Base-by-base conservation (phyloP, 2,329 filamentous ascomycete genomes). In the Exophiala dermatitidis region DNA sequence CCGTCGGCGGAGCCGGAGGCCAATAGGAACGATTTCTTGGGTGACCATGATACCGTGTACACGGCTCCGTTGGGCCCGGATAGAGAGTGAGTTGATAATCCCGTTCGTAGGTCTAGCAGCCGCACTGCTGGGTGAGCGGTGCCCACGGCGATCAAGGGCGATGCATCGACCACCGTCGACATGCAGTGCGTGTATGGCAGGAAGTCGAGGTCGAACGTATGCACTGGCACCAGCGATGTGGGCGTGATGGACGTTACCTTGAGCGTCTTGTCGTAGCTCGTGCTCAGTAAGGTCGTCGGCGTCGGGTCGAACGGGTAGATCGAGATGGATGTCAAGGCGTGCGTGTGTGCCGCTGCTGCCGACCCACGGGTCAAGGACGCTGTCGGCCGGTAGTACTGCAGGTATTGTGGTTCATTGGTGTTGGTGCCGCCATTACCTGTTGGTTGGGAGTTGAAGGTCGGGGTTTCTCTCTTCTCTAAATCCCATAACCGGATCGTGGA, bases 401-500 rank as follows among this genome's bases (percentile, higher is more conserved):
- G 19, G 19, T 19, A 19, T 19, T 19, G 19, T 2, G 19, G 19
- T 19, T 19, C 19, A 19, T 19, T 19, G 19, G 19, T 19, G 19
- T 19, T 19, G 19, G 19, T 19, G 19, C 19, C 19, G 19, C 19
- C 19, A 19, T 19, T 19, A 19, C 19, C 19, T 19, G 19, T 2
- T 19, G 19, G 19, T 19, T 19, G 19, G 19, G 19, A 19, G 2
- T 19, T 19, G 19, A 19, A 19, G 19, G 19, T 19, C 19, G 1
- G 19, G 19, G 19, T 19, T 19, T 19, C 19, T 19, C 19, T 19
- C 76, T 78, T 72, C 64, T 95, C 86, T 4, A 96, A 78, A 69
- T 96, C 85, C 90, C 90, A 96, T 43, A 96, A 72, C 61, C 84
- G 86, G 64, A 96, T 82, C 0, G 86, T 86, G 6, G 86, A 88